Base-by-base conservation (phyloP, 2,329 filamentous ascomycete genomes). In the Tolypocladium endophyticum region DNA sequence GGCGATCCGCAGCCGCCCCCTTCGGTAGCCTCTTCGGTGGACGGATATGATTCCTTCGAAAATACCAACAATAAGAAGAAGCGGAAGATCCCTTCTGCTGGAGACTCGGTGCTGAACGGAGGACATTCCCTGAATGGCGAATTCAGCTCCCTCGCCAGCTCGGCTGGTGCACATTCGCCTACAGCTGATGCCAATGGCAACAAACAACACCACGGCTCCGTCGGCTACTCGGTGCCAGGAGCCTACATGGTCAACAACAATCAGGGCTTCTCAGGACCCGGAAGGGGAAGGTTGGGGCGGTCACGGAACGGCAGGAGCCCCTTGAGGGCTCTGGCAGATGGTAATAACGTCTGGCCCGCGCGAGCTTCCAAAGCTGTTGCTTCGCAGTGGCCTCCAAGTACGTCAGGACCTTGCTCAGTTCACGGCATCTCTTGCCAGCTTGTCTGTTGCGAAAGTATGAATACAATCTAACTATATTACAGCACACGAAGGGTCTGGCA, bases 61-160 rank as follows among this genome's bases (percentile, higher is more conserved):
- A 97, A 97, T 69, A 96, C 91, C 41, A 97, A 96, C 73, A 99
- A 99, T 72, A 99, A 99, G 76, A 99, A 97, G 79, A 97, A 99
- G 75, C 85, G 94, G 66, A 99, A 99, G 76, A 97, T 99, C 43
- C 94, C 94, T 0, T 92, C 92, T 0, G 91, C 90, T 12, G 89
- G 90, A 23, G 89, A 90, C 67, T 79, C 86, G 18, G 83, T 73
- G 4, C 65, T 80, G 25, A 77, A 75, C 57, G 73, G 74, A 3
- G 68, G 71, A 8, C 79, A 81, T 61, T 65, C 63, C 18, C 60
- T 72, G 20, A 69, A 67, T 45, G 65, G 63, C 56, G 73, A 74
- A 39, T 85, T 68, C 79, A 85, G 63, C 57, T 65, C 70, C 35
- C 61, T 71, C 25, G 61, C 66, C 35, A 64, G 69, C 55, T 68